Evolutionary conservation across 805 yeast species (phyloP).

Genomic region (Starmera dryadoides): DNA sequence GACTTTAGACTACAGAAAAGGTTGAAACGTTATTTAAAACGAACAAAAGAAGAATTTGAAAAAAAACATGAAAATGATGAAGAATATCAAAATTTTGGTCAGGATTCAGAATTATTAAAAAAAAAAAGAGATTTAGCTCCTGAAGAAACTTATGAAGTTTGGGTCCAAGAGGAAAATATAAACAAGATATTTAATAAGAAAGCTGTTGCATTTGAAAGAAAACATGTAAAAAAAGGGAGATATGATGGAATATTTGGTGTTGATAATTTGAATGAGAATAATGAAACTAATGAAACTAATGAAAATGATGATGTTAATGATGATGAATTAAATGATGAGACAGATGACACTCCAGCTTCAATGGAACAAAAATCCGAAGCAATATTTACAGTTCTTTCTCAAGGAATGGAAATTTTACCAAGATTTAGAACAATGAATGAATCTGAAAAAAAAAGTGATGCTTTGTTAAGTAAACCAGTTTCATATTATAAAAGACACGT

Average conservation of each 20-base stretch:
- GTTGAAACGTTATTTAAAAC: too few species aligned
- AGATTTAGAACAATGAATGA: neutral
- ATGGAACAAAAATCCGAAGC: neutral
- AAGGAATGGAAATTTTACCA: constrained; percentile 12
- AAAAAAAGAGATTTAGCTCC: constrained; percentile 5
- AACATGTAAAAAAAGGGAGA: neutral
- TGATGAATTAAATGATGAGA: neutral
- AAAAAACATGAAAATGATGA: neutral
- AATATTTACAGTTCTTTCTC: neutral
- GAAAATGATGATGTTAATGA: constrained; percentile 1
- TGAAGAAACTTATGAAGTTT: constrained; percentile 16
- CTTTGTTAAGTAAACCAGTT: neutral
- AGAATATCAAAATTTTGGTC: neutral
- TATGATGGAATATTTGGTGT: too few species aligned
- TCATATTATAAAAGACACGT: constrained; percentile 7
- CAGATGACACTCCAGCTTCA: neutral
- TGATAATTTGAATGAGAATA: too few species aligned
- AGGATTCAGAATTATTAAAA: neutral
- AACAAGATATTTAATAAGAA: too few species aligned
- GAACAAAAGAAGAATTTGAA: neutral
- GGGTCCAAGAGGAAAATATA: constrained; percentile 12
- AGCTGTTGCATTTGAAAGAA: too few species aligned
- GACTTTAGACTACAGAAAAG: neutral
- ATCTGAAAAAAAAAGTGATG: neutral
- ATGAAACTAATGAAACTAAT: neutral